These are phyloP conservation scores for Lizonia empirigonia DNA, from an alignment of 2,329 filamentous ascomycete species.

Conservation along the genomic window DNA sequence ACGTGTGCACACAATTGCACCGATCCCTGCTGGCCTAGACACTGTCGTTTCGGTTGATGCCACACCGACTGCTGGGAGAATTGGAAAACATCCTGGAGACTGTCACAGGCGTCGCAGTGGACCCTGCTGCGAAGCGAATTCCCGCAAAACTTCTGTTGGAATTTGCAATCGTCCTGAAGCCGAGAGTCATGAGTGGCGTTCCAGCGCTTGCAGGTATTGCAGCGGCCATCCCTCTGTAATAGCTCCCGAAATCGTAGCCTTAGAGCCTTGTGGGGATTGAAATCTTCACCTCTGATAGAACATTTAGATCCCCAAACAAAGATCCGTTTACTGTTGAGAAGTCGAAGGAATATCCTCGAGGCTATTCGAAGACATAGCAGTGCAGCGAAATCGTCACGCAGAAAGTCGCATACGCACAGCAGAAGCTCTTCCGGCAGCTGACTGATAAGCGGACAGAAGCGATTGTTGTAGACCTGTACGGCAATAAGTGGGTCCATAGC, in stretches of 20 bases:
- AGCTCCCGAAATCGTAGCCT: conserved; percentile 16
- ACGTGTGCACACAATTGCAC: conserved; percentile 26
- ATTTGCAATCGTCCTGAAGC: conserved; percentile 13
- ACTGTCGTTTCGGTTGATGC: conserved; percentile 12
- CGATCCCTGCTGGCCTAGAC: conserved; percentile 23
- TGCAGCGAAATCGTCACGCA: conserved; percentile 20
- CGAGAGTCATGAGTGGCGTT: conserved; percentile 11
- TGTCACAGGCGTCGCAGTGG: conserved; percentile 19
- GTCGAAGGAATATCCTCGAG: conserved; percentile 19
- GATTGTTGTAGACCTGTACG: conserved; percentile 25
- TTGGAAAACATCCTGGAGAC: conserved; percentile 16
- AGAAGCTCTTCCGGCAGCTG: conserved; percentile 25
- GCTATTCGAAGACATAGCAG: conserved; percentile 20
- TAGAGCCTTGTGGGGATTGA: neutral
- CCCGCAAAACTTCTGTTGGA: neutral
- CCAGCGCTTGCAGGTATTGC: conserved; percentile 22
- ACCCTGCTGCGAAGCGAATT: neutral
- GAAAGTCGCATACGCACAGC: conserved; percentile 21
- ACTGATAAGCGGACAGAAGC: conserved; percentile 23
- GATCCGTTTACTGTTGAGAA: conserved; percentile 9
- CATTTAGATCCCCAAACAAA: neutral
- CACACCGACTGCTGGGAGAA: conserved; percentile 11
- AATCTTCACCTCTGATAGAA: neutral
- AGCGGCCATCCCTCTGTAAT: conserved; percentile 21
- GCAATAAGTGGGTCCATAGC: conserved; percentile 25